Conservation (phyloP, 1,139 yeast genomes). For the Debaryomyces fabryi region DNA sequence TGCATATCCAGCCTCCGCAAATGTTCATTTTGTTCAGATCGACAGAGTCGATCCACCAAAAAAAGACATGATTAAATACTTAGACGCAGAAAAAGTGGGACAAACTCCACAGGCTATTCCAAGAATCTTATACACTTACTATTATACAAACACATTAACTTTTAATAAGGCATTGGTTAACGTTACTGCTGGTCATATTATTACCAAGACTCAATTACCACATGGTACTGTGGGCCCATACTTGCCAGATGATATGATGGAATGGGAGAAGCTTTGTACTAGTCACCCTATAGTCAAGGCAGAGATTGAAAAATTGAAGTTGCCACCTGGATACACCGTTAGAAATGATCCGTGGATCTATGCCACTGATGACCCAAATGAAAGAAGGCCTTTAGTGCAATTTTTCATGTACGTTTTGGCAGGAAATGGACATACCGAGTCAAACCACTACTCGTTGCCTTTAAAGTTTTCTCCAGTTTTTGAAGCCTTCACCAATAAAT, state of each 20-base stretch:
- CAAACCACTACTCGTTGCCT: constrained; percentile 85
- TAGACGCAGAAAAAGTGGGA: constrained; percentile 71
- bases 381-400: constrained; percentile 65
- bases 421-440: constrained; percentile 69
- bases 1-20: constrained; percentile 48
- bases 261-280: constrained; percentile 53
- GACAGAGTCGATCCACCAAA: constrained; percentile 85
- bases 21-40: constrained; percentile 70
- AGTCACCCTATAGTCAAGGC: constrained; percentile 62
- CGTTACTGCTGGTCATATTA: constrained; percentile 63
- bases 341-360: constrained; percentile 88
- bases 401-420: constrained; percentile 78
- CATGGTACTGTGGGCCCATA: constrained; percentile 74
- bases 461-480: constrained; percentile 81
- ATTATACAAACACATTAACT: constrained; percentile 57
- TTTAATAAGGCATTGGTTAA: constrained; percentile 78
- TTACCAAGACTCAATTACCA: constrained; percentile 59
- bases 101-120: constrained; percentile 57
- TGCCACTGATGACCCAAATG: constrained; percentile 71
- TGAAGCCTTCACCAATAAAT: constrained; percentile 64
- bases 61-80: constrained; percentile 65
- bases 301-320: constrained; percentile 64
- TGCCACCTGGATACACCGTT: constrained; percentile 57
- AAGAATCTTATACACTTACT: constrained; percentile 69
- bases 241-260: constrained; percentile 67